A percentile compares a stretch with the other conserved stretches of the same genome.
Evolutionary conservation across 768 basidiomycete species (phyloP).

Genomic region (Suillus subaureus): DNA sequence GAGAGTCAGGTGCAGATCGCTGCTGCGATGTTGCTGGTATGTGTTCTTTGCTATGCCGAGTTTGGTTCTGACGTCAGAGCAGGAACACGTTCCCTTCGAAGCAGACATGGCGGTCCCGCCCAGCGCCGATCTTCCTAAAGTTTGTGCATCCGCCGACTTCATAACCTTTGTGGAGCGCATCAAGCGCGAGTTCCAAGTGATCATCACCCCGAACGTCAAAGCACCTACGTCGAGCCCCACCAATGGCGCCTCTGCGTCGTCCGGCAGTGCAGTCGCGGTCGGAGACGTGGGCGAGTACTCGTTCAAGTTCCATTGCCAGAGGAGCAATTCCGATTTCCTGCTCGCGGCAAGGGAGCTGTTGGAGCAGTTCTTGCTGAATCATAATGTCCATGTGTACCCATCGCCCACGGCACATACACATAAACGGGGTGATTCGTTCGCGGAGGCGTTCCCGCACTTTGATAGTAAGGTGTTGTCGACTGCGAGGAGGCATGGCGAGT

Average conservation of each 20-base stretch:
- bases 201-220: slow-evolving; percentile 82
- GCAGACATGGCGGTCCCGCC: slow-evolving; percentile 92
- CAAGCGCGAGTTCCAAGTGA: slow-evolving; percentile 93
- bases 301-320: slow-evolving; percentile 95
- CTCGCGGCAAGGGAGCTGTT: slow-evolving; percentile 89
- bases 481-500: slow-evolving; percentile 64
- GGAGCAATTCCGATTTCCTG: slow-evolving; percentile 93
- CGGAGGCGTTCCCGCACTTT: slow-evolving; percentile 95
- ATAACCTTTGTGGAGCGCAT: slow-evolving; percentile 83
- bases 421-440: slow-evolving; percentile 89
- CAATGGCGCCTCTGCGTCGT: slow-evolving; percentile 49
- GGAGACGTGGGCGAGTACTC: slow-evolving; percentile 63
- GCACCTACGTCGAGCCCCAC: slow-evolving; percentile 35
- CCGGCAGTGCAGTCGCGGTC: slow-evolving; percentile 19
- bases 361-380: slow-evolving; percentile 85
- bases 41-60: slow-evolving; percentile 25
- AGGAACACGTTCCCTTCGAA: slow-evolving; percentile 97
- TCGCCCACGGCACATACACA: slow-evolving; percentile 78
- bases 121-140: slow-evolving; percentile 72
- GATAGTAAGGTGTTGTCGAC: slow-evolving; percentile 92
- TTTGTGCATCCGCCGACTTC: slow-evolving; percentile 83
- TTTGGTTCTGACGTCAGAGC: neutral
- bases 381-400: slow-evolving; percentile 83
- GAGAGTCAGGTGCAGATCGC: slow-evolving; percentile 97
- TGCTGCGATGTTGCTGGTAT: slow-evolving; percentile 89